Evolutionary conservation across 2,329 filamentous ascomycete genomes (phyloP).

Genomic region (Botrytis pseudocinerea): DNA sequence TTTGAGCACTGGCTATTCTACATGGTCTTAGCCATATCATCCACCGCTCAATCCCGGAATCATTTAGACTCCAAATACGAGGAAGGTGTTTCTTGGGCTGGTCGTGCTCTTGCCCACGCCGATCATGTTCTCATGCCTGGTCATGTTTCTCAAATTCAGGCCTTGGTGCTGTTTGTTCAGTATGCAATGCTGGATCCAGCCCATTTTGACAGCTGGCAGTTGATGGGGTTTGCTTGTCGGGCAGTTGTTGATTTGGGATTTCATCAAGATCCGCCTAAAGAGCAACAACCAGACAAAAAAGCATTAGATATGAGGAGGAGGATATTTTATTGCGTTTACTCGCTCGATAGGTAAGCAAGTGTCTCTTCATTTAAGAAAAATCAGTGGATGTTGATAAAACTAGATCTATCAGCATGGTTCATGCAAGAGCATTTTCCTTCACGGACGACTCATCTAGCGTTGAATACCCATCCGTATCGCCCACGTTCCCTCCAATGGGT

Average conservation of each 20-base stretch:
- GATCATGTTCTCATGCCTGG: constrained; percentile 85
- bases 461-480: constrained; percentile 62
- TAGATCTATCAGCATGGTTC: constrained; percentile 84
- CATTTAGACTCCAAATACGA: constrained; percentile 64
- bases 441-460: constrained; percentile 87
- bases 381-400: constrained; percentile 11
- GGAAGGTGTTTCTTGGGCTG: constrained; percentile 57
- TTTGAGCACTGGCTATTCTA: constrained; percentile 85
- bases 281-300: constrained; percentile 65
- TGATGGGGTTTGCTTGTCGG: constrained; percentile 86
- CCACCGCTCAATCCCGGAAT: constrained; percentile 69
- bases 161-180: constrained; percentile 79
- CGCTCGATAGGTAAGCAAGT: constrained; percentile 72
- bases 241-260: constrained; percentile 87
- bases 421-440: constrained; percentile 87
- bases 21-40: constrained; percentile 85
- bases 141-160: constrained; percentile 82
- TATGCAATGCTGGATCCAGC: constrained; percentile 88
- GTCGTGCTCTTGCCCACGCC: constrained; percentile 70
- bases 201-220: constrained; percentile 91
- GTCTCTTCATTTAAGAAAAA: neutral
- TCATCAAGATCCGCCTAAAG: constrained; percentile 83
- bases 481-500: constrained; percentile 36
- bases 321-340: constrained; percentile 89
- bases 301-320: constrained; percentile 76